These are phyloP conservation scores for Phialocephala subalpina DNA, from an alignment of 2,329 filamentous ascomycete genomes.

Conservation along the genomic window DNA sequence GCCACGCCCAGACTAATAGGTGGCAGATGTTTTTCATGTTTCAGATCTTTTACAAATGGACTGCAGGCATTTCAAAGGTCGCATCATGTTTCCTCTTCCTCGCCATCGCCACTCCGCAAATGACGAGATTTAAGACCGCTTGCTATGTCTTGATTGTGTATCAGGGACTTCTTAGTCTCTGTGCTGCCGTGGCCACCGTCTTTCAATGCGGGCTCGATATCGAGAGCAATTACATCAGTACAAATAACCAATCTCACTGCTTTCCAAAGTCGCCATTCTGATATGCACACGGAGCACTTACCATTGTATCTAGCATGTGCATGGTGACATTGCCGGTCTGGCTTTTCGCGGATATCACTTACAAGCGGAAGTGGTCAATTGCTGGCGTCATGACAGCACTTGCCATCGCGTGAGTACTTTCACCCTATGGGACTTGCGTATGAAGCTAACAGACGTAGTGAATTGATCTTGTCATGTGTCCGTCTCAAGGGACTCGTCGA, in stretches of 20 bases:
- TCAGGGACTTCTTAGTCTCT: conserved; percentile 3
- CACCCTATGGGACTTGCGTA: not conserved
- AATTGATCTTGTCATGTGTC: conserved; percentile 8
- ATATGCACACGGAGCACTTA: conserved; percentile 27
- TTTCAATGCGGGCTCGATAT: conserved; percentile 29
- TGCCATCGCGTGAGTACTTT: conserved; percentile 20
- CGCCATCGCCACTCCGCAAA: conserved; percentile 27
- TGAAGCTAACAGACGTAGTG: conserved; percentile 4
- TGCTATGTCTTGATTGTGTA: conserved; percentile 26
- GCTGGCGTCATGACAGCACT: conserved; percentile 22
- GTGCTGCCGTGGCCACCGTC: conserved; percentile 23
- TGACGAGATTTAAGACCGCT: conserved; percentile 22
- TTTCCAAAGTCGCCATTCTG: conserved; percentile 29
- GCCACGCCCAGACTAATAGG: conserved; percentile 10
- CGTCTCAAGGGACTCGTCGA: conserved; percentile 6
- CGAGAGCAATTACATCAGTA: conserved; percentile 24
- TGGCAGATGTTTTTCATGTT: conserved; percentile 31
- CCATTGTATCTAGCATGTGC: conserved; percentile 21
- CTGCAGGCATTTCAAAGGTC: conserved; percentile 27
- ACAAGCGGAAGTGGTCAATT: conserved; percentile 25
- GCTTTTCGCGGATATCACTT: conserved; percentile 23
- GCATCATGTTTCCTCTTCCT: conserved; percentile 27
- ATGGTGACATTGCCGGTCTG: conserved; percentile 22
- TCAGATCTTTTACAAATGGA: conserved; percentile 30
- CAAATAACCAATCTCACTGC: conserved; percentile 22